Conservation (phyloP, 352 stramenopile species). For the Phytopythium litorale region DNA sequence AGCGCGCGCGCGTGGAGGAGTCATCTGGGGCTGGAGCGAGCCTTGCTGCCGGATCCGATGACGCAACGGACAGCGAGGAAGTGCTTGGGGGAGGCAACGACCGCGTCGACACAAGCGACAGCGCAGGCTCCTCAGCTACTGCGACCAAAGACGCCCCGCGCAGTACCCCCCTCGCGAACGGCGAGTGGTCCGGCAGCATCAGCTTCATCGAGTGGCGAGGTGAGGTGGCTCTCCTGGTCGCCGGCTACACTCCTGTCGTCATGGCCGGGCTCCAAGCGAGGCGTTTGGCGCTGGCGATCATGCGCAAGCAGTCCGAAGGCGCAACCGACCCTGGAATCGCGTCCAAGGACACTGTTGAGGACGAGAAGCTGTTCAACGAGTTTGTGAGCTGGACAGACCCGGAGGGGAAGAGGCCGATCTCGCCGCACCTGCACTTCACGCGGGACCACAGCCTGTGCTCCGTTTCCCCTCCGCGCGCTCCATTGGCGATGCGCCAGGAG, state of each 20-base stretch:
- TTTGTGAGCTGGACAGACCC: constrained; percentile 76
- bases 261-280: constrained; percentile 77
- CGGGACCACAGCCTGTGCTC: constrained; percentile 68
- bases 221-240: constrained; percentile 72
- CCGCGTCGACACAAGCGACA: constrained; percentile 17
- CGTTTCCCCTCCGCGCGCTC: constrained; percentile 47
- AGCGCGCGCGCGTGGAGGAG: constrained; percentile 60
- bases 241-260: constrained; percentile 69
- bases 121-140: constrained; percentile 10
- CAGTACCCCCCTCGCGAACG: constrained; percentile 46
- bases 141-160: constrained; percentile 5
- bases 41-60: constrained; percentile 3
- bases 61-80: constrained; percentile 18
- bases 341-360: constrained; percentile 43
- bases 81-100: constrained; percentile 10
- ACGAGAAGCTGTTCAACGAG: constrained; percentile 82
- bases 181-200: constrained; percentile 74
- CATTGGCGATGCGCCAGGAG: constrained; percentile 71
- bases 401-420: constrained; percentile 63
- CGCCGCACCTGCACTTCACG: constrained; percentile 69
- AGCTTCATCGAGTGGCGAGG: constrained; percentile 85
- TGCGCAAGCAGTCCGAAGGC: constrained; percentile 40
- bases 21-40: not conserved
- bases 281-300: constrained; percentile 66
- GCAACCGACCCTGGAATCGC: constrained; percentile 8